phyloP scores from a whole-genome alignment of 164 flowering plant species.

The Akebia trifoliata region DNA sequence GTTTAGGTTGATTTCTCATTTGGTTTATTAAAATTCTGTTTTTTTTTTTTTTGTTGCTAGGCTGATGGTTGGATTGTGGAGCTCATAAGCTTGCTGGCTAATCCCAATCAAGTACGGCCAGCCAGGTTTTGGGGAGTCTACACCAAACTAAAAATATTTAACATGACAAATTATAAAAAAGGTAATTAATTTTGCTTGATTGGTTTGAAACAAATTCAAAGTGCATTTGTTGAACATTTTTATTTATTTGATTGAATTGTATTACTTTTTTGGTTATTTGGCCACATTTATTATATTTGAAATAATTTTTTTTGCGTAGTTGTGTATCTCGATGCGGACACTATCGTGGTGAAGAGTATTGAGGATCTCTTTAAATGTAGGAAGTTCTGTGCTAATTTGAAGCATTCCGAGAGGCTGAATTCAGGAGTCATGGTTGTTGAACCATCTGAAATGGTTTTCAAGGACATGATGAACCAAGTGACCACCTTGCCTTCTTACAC shows the following conservation, averaged over 20 bases:
- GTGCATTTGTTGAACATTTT: neutral
- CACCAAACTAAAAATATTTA: constrained; percentile 90
- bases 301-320: constrained; percentile 44
- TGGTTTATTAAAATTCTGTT: too few relatives aligned
- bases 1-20: too few relatives aligned
- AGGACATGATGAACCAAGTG: constrained; percentile 92
- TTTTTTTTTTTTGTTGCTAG: constrained; percentile 26
- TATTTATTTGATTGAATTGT: neutral
- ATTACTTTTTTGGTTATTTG: neutral
- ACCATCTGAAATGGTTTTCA: constrained; percentile 70
- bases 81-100: constrained; percentile 74
- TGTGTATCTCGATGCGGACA: constrained; percentile 97
- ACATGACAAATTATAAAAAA: constrained; percentile 85
- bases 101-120: constrained; percentile 89
- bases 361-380: constrained; percentile 90
- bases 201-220: neutral
- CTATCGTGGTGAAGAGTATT: constrained; percentile 84
- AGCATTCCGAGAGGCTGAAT: constrained; percentile 96
- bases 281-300: neutral
- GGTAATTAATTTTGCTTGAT: constrained; percentile 36
- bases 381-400: constrained; percentile 95
- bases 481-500: constrained; percentile 77
- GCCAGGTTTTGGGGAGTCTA: constrained; percentile 98
- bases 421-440: constrained; percentile 98
- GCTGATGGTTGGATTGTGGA: constrained; percentile 98